Conservation (phyloP, 305 asterid species). For the Lippia alba region DNA sequence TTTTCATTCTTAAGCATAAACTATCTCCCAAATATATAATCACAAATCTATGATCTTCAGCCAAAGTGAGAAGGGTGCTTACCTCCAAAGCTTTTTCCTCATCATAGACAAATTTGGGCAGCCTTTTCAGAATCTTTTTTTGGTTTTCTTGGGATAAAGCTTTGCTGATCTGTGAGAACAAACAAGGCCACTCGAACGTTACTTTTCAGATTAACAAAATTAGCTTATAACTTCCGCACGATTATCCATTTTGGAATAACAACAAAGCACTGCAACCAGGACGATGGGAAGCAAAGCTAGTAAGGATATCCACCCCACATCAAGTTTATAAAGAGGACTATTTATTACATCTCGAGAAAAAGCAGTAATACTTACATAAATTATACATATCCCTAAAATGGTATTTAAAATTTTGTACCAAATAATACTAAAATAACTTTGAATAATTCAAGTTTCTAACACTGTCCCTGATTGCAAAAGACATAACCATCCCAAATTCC, state of each 20-base stretch:
- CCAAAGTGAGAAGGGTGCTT: slow-evolving; percentile 28
- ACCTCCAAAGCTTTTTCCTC: slow-evolving; percentile 93
- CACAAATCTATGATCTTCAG: not conserved
- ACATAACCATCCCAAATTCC: not conserved
- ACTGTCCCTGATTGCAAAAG: not conserved
- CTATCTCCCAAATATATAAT: not conserved
- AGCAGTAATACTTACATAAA: not conserved
- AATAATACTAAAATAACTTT: no score
- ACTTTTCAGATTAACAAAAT: slow-evolving; percentile 3
- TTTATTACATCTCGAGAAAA: not conserved
- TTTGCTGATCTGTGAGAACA: slow-evolving; percentile 67
- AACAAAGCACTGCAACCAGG: no score
- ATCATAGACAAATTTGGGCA: slow-evolving; percentile 84
- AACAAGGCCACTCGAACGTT: slow-evolving; percentile 10
- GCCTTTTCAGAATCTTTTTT: slow-evolving; percentile 79
- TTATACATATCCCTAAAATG: not conserved
- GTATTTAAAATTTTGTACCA: not conserved
- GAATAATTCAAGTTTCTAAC: not conserved
- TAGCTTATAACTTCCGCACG: slow-evolving; percentile 20
- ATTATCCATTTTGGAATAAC: slow-evolving; percentile 8
- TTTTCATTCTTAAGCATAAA: not conserved
- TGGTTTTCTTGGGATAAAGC: slow-evolving; percentile 68
- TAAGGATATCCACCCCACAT: no score
- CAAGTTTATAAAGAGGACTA: no score
- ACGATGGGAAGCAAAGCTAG: no score